Conservation (phyloP, 306 rosid species). For the Oxytropis ochrocephala region DNA sequence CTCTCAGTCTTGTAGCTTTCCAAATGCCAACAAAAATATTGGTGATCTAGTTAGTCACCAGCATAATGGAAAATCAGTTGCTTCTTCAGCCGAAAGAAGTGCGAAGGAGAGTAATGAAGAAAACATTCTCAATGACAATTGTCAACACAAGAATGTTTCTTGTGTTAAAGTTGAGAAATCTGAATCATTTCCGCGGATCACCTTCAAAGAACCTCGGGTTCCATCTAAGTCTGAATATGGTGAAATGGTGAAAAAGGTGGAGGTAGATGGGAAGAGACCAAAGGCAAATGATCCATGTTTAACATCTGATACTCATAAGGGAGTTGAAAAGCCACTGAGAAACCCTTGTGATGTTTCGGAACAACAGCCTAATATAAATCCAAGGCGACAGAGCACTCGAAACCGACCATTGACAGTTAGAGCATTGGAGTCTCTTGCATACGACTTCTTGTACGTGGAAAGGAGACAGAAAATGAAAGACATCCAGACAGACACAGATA, state of each 20-base stretch:
- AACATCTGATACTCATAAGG: conserved; percentile 29
- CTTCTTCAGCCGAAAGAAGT: conserved; percentile 27
- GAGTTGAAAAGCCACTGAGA: neutral
- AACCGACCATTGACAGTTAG: conserved; percentile 61
- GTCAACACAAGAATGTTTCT: conserved; percentile 16
- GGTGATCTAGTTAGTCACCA: conserved; percentile 25
- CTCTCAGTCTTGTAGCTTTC: conserved; percentile 22
- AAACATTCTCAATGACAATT: conserved; percentile 1
- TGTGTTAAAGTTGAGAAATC: conserved; percentile 32
- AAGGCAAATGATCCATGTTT: conserved; percentile 3
- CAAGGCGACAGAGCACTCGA: conserved; percentile 74
- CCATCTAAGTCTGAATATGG: conserved; percentile 21
- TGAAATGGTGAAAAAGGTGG: conserved; percentile 9
- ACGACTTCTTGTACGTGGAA: conserved; percentile 42
- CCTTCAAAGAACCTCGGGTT: conserved; percentile 19
- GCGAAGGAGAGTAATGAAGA: conserved; percentile 20
- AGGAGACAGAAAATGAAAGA: conserved; percentile 32
- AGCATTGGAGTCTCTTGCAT: conserved; percentile 67
- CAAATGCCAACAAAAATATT: conserved; percentile 27
- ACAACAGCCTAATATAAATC: conserved; percentile 8
- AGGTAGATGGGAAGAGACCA: conserved; percentile 9
- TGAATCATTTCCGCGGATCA: conserved; percentile 14
- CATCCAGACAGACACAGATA: conserved; percentile 3
- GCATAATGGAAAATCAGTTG: conserved; percentile 19
- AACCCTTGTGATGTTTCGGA: neutral